A percentile compares a stretch with the other conserved stretches of the same genome.
phyloP scores from a whole-genome alignment of 2,329 filamentous ascomycete genomes.

The Verticillium tricorpus region DNA sequence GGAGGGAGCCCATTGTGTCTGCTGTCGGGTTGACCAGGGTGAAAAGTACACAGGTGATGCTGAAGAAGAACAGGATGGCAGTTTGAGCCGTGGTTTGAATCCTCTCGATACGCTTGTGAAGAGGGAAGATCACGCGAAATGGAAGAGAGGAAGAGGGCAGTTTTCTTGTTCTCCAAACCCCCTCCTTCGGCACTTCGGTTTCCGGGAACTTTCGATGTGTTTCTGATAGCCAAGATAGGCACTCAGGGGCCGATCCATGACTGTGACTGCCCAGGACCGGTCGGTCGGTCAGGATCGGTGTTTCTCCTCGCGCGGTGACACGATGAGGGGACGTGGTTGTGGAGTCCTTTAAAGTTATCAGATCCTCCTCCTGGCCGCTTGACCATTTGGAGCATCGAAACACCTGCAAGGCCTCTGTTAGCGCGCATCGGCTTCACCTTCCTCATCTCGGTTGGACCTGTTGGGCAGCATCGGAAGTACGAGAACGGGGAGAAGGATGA shows the following conservation, averaged over 20 bases:
- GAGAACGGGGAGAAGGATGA: constrained; percentile 4
- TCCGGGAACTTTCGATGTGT: neutral
- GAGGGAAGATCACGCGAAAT: neutral
- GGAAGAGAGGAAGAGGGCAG: neutral
- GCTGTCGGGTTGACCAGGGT: neutral
- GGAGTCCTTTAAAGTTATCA: constrained; percentile 15
- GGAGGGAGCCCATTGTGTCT: constrained; percentile 14
- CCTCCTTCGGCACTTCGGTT: neutral
- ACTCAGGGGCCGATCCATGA: neutral
- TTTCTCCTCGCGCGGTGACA: neutral
- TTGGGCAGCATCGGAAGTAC: constrained; percentile 3
- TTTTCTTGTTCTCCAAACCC: constrained; percentile 1
- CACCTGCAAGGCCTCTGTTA: neutral
- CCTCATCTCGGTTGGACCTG: constrained; percentile 1
- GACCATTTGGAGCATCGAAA: constrained; percentile 6
- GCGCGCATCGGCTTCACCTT: constrained; percentile 1
- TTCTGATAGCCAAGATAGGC: constrained; percentile 1
- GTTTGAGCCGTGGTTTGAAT: neutral
- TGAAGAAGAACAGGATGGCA: constrained; percentile 1
- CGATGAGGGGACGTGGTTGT: constrained; percentile 5
- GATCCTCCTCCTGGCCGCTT: constrained; percentile 10
- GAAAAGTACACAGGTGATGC: neutral
- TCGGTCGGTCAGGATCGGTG: neutral
- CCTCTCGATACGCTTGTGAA: neutral
- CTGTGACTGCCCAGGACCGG: neutral